Evolutionary conservation across 805 yeast species (phyloP).

Genomic region (Starmera dryadoides): DNA sequence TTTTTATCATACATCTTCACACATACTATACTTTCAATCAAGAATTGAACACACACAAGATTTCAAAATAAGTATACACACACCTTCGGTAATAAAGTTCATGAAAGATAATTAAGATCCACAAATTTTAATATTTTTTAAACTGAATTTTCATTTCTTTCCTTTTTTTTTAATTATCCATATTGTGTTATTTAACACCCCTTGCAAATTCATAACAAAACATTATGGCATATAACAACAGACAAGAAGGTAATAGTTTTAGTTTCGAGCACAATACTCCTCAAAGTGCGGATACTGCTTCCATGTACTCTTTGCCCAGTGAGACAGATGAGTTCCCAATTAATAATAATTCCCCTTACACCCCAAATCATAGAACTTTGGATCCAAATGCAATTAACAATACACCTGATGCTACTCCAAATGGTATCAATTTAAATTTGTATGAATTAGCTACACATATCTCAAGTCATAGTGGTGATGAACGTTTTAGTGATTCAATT

Average conservation of each 20-base stretch:
- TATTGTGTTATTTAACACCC: no score
- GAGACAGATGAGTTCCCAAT: background rate
- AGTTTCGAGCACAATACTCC: background rate
- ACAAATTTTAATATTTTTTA: no score
- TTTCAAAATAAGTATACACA: no score
- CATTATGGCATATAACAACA: background rate
- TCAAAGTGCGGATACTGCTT: background rate
- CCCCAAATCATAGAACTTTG: background rate
- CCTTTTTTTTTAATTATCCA: no score
- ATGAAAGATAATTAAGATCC: no score
- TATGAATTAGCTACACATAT: slow-evolving; percentile 19
- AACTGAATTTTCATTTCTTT: no score
- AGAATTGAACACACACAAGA: no score
- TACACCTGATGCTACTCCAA: background rate
- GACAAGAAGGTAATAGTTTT: background rate
- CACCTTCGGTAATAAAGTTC: no score
- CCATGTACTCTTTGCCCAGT: background rate
- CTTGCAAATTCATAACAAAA: no score
- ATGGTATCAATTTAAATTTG: background rate
- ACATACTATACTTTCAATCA: no score
- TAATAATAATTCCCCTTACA: background rate
- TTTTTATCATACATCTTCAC: no score
- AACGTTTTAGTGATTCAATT: slow-evolving; percentile 4
- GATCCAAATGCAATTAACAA: no score
- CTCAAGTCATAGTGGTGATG: slow-evolving; percentile 13